Conservation (phyloP, 768 basidiomycete species). For the Mycena belliarum region DNA sequence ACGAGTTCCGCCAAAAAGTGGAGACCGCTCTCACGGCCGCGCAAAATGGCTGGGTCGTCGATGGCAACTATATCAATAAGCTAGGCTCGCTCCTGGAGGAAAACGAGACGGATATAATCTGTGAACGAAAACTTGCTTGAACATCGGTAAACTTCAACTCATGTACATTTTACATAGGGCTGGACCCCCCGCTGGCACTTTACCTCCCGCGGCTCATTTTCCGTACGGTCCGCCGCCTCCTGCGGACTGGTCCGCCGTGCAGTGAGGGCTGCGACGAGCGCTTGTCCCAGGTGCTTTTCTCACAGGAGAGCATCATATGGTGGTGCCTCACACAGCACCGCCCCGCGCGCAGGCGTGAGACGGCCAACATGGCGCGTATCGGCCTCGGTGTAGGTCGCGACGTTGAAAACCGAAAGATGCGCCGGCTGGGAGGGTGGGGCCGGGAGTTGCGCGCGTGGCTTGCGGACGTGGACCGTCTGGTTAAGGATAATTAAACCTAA, state of each 20-base stretch:
- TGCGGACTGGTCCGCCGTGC: constrained; percentile 39
- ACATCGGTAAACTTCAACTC: neutral
- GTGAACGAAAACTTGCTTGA: constrained; percentile 32
- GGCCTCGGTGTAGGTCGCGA: constrained; percentile 36
- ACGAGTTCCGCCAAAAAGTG: constrained; percentile 29
- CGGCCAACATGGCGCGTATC: constrained; percentile 30
- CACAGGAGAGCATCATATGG: constrained; percentile 49
- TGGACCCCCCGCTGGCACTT: constrained; percentile 60
- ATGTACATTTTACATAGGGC: constrained; percentile 42
- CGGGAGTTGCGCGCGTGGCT: constrained; percentile 44
- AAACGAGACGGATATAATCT: constrained; percentile 52
- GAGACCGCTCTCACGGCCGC: constrained; percentile 27
- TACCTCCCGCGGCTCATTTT: constrained; percentile 61
- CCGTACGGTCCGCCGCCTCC: constrained; percentile 52
- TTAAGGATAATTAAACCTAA: too few species aligned
- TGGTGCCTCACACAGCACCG: constrained; percentile 50
- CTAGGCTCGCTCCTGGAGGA: constrained; percentile 37
- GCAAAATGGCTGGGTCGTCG: constrained; percentile 53
- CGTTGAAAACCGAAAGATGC: constrained; percentile 37
- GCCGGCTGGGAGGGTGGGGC: constrained; percentile 53
- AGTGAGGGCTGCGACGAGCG: constrained; percentile 52
- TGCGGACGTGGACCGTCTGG: constrained; percentile 34
- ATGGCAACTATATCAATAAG: constrained; percentile 44
- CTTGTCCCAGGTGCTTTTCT: constrained; percentile 43
- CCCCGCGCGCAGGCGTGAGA: constrained; percentile 25